Base-by-base conservation (phyloP, 2,329 filamentous ascomycete species). In the Nemania sp. region DNA sequence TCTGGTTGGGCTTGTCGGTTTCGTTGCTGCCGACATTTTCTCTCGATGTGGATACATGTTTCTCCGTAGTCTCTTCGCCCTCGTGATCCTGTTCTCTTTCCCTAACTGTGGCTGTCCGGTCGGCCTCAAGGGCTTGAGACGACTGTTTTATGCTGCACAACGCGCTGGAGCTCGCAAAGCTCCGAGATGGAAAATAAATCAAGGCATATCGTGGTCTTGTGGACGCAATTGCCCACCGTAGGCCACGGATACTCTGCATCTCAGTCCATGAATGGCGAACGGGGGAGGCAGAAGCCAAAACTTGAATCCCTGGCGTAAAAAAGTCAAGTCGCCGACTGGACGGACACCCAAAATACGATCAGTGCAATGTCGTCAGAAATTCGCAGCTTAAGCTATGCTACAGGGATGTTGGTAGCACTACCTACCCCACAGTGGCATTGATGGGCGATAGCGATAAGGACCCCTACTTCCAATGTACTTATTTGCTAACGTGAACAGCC, bases 231-330 rank as follows among this genome's bases (percentile, higher is more conserved):
- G 73, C 68, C 73, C 68, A 47, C 70, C 66, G 62, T 49, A 77
- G 71, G 73, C 74, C 70, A 74, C 72, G 67, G 53, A 72, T 67
- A 72, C 72, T 72, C 71, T 73, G 73, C 75, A 77, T 77, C 67
- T 76, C 74, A 76, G 71, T 62, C 74, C 75, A 76, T 77, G 67
- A 71, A 76, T 65, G 68, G 71, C 67, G 49, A 58, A 20, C 11
- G 22, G 22, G 54, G 67, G 62, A 51, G 27, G 58, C 32, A 51
- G 62, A 61, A 66, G 59, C 55, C 62, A 57, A 26, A 26, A 52
- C 20, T 18, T 20, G 49, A 58, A 55, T 38, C 56, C 29, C 43
- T 47, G 45, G 51, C 35, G 35, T 15, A 11, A 24, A 38, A n/a
- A 43, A 24, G 2, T 24, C 24, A 24, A 11, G 5, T 35, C 20